Conservation (phyloP, 192 early-diverging fungal genomes). For the Backusella australiensis region DNA sequence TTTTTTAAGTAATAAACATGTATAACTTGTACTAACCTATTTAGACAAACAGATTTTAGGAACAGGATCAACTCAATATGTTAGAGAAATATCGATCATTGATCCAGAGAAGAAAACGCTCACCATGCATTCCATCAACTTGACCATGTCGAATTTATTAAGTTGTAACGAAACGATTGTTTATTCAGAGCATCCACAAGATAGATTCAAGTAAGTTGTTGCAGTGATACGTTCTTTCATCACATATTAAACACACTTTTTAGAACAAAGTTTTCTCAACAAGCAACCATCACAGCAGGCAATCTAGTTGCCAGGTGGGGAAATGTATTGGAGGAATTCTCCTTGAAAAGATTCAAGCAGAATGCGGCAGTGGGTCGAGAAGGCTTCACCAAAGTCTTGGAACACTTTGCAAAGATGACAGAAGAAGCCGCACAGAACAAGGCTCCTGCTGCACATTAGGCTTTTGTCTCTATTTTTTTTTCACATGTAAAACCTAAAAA, state of each 20-base stretch:
- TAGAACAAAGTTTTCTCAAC: constrained; percentile 76
- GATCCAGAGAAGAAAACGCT: constrained; percentile 74
- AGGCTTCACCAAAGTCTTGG: constrained; percentile 85
- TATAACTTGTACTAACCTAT: neutral
- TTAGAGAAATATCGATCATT: constrained; percentile 86
- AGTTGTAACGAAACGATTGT: constrained; percentile 83
- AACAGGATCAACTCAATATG: constrained; percentile 70
- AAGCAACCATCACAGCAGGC: constrained; percentile 81
- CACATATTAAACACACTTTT: neutral
- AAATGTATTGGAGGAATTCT: constrained; percentile 81
- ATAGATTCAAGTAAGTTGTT: constrained; percentile 38
- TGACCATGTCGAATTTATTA: constrained; percentile 83
- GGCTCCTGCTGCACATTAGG: neutral
- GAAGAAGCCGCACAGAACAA: constrained; percentile 26
- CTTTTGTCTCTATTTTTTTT: neutral
- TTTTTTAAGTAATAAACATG: neutral
- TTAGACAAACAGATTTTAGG: constrained; percentile 55
- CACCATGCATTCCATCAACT: constrained; percentile 79
- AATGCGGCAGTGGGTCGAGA: constrained; percentile 84
- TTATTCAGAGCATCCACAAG: constrained; percentile 65
- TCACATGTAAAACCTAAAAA: neutral
- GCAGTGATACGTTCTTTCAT: neutral
- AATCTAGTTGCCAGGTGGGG: constrained; percentile 65
- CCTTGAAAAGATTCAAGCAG: constrained; percentile 80
- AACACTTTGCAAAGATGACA: constrained; percentile 49